Percentiles rank a stretch among this genome's conserved stretches.
phyloP scores from a whole-genome alignment of 2,329 filamentous ascomycete species.

The Parascedosporium putredinis region DNA sequence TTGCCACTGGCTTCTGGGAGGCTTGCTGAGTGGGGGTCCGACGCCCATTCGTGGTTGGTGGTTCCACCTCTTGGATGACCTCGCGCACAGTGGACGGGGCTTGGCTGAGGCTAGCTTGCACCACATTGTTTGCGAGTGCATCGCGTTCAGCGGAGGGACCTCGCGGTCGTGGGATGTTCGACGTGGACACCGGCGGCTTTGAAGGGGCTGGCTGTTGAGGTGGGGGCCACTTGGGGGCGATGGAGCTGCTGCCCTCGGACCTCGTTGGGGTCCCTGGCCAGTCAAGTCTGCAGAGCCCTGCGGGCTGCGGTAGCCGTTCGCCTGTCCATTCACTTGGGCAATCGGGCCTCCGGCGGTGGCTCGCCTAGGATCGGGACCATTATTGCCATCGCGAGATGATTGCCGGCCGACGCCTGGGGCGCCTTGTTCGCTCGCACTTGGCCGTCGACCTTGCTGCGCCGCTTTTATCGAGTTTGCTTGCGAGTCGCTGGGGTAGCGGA shows the following conservation, averaged over 20 bases:
- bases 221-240: slow-evolving; percentile 38
- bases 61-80: slow-evolving; percentile 44
- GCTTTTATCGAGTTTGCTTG: slow-evolving; percentile 30
- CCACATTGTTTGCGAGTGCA: slow-evolving; percentile 6
- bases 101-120: too few species aligned
- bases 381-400: slow-evolving; percentile 40
- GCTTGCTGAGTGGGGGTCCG: slow-evolving; percentile 49
- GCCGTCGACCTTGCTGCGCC: slow-evolving; percentile 29
- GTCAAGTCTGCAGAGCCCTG: slow-evolving; percentile 17
- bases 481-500: slow-evolving; percentile 81
- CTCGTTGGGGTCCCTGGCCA: slow-evolving; percentile 20
- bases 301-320: slow-evolving; percentile 30
- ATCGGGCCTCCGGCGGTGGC: slow-evolving; percentile 5
- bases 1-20: slow-evolving; percentile 27
- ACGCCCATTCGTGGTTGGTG: slow-evolving; percentile 46
- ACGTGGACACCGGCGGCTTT: slow-evolving; percentile 33
- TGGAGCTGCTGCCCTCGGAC: slow-evolving; percentile 6
- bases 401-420: slow-evolving; percentile 22
- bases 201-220: slow-evolving; percentile 42
- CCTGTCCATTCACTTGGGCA: slow-evolving; percentile 23
- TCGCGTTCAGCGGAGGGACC: slow-evolving; percentile 39
- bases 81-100: too few species aligned
- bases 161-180: slow-evolving; percentile 27
- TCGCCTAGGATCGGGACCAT: slow-evolving; percentile 38
- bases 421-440: slow-evolving; percentile 28